Base-by-base conservation (phyloP, 495 filamentous ascomycete species). In the Baudoinia panamericana region DNA sequence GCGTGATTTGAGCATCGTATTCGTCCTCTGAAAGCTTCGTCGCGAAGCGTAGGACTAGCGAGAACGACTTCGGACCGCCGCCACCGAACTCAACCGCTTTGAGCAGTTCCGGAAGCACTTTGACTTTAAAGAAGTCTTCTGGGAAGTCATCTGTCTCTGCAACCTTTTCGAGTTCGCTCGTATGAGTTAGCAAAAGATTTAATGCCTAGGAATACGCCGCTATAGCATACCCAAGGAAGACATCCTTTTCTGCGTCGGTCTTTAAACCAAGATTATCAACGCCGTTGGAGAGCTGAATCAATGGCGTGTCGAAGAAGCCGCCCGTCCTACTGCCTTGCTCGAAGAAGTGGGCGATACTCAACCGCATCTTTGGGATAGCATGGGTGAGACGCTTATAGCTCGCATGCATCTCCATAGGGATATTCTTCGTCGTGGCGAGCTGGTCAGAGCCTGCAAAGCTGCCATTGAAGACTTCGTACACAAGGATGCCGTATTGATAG, bases 71-170 rank as follows among this genome's bases (percentile, higher is more conserved):
- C 0, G 88, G 80, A 0, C 90, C 90, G 28, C 92, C 90, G 18
- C 90, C 90, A 18, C 90, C 92, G 60, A 94, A 97, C 52, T 97
- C 90, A 7, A 97, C 84, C 0, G 85, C 90, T 53, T 95, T 96
- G 0, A 97, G 67, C n/a, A 97, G 65, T 56, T 96, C 90, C 0
- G 90, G 90, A 12, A 97, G 69, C 9, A 96, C 74, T 52, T 96
- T 97, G 74, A 90, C 82, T 56, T 87, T 93, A 66, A 95, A 90
- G 57, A 90, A 97, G 39, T 94, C 87, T 52, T 95, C 90, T 0
- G 90, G 90, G 48, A 96, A 94, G 56, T 95, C 85, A 45, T 93
- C 84, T 0, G 48, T 35, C 15, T 51, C 48, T 18, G 83, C 78
- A 4, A 92, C 71, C 34, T 80, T 68, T 50, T 93, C 84, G 4